phyloP scores from a whole-genome alignment of 495 filamentous ascomycete species.

The Penicillium tannophilum region DNA sequence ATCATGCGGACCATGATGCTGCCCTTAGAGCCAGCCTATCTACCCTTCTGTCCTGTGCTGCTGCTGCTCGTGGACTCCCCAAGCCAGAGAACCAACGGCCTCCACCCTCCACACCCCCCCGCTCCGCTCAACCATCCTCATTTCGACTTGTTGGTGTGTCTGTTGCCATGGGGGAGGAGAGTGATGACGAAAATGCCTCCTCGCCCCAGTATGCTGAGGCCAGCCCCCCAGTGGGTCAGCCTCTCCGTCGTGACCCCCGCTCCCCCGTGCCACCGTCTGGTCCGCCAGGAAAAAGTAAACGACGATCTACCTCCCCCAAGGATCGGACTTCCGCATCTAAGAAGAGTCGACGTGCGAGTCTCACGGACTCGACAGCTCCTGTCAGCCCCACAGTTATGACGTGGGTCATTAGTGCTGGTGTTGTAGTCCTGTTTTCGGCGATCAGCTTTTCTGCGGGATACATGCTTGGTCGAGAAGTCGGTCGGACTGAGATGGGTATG shows the following conservation, averaged over 20 bases:
- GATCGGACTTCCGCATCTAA: conserved; percentile 51
- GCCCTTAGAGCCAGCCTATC: conserved; percentile 89
- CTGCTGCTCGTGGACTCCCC: conserved; percentile 78
- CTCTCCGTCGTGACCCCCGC: conserved; percentile 25
- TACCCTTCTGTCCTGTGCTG: conserved; percentile 90
- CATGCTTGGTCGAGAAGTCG: conserved; percentile 81
- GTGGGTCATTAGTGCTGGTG: conserved; percentile 89
- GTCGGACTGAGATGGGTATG: conserved; percentile 61
- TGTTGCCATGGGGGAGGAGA: conserved; percentile 60
- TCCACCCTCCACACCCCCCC: conserved; percentile 22
- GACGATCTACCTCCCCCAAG: conserved; percentile 56
- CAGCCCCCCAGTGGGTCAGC: conserved; percentile 24
- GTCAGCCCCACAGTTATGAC: conserved; percentile 75
- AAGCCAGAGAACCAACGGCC: conserved; percentile 56
- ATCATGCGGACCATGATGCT: conserved; percentile 87
- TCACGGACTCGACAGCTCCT: conserved; percentile 27
- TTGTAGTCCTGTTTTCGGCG: conserved; percentile 87
- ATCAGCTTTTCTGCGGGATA: conserved; percentile 94
- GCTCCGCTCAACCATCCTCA: conserved; percentile 31
- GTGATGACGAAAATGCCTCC: conserved; percentile 23
- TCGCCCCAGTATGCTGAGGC: conserved; percentile 23
- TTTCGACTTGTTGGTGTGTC: conserved; percentile 75
- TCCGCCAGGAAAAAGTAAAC: conserved; percentile 45
- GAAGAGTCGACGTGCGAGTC: conserved; percentile 53
- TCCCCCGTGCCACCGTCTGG: conserved; percentile 26